phyloP scores from a whole-genome alignment of 2,329 filamentous ascomycete species.

The Graphilbum sp. region DNA sequence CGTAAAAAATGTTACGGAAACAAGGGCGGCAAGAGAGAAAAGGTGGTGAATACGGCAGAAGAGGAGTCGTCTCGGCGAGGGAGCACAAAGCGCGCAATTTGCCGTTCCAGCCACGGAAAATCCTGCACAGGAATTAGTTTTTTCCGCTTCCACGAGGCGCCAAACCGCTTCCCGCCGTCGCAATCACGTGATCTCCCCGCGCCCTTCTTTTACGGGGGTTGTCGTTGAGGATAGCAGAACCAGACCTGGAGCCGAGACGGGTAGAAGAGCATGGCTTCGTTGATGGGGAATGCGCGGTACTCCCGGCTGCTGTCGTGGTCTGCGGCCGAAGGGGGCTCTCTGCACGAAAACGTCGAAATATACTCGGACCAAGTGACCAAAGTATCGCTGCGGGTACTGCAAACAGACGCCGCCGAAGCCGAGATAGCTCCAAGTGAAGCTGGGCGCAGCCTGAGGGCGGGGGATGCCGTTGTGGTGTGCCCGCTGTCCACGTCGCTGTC shows the following conservation, averaged over 20 bases:
- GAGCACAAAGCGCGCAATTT: too few species aligned
- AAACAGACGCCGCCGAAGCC: too few species aligned
- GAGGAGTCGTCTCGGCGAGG: too few species aligned
- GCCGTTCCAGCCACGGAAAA: too few species aligned
- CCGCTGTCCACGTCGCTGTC: slow-evolving; percentile 38
- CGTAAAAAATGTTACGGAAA: background rate
- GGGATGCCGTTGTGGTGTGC: slow-evolving; percentile 32
- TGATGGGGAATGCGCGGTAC: background rate
- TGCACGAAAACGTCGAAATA: slow-evolving; percentile 25
- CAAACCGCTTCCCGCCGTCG: too few species aligned
- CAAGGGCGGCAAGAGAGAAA: background rate
- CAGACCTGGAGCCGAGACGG: too few species aligned
- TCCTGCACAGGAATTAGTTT: too few species aligned
- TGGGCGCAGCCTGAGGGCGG: slow-evolving; percentile 6
- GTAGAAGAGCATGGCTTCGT: background rate
- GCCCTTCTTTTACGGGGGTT: too few species aligned
- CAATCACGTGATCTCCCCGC: too few species aligned
- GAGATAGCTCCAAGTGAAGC: slow-evolving; percentile 15
- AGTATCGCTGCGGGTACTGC: slow-evolving; percentile 39
- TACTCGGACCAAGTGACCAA: slow-evolving; percentile 32
- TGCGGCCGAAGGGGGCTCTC: background rate
- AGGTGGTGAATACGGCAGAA: background rate
- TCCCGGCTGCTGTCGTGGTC: background rate
- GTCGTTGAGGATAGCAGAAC: too few species aligned
- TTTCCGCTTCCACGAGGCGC: too few species aligned